Percentiles rank a stretch among this genome's conserved stretches.
phyloP scores from a whole-genome alignment of 83 land plant species.

The Larix sibirica region DNA sequence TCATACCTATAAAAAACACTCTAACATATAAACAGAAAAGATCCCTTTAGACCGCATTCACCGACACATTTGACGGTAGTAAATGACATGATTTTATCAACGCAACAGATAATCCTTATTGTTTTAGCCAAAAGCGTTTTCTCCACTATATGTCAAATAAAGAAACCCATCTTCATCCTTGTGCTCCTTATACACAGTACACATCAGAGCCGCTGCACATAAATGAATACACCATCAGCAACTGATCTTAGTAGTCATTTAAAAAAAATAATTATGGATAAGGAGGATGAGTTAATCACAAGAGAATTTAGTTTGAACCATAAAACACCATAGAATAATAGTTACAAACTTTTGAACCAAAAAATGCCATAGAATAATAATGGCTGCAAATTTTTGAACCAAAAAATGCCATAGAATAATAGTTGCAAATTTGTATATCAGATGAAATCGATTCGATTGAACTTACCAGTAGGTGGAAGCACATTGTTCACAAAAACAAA shows the following conservation, averaged over 20 bases:
- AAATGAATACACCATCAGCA: neutral
- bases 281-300: too few relatives aligned
- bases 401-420: too few relatives aligned
- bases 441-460: neutral
- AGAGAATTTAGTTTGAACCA: neutral
- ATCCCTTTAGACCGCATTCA: too few relatives aligned
- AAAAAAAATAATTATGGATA: too few relatives aligned
- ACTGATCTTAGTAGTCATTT: too few relatives aligned
- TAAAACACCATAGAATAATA: neutral
- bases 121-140: conserved; percentile 20
- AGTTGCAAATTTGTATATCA: neutral
- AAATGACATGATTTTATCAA: too few relatives aligned
- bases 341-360: too few relatives aligned
- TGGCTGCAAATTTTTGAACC: too few relatives aligned
- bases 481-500: conserved; percentile 28
- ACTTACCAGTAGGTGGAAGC: conserved; percentile 23
- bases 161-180: conserved; percentile 41
- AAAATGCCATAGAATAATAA: neutral
- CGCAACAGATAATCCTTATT: too few relatives aligned
- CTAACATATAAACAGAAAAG: too few relatives aligned
- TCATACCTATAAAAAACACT: too few relatives aligned
- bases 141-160: conserved; percentile 31
- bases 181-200: conserved; percentile 23
- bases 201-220: conserved; percentile 17
- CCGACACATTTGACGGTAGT: too few relatives aligned